phyloP scores from a whole-genome alignment of 164 flowering plant species.

The Vitis rotundifolia region DNA sequence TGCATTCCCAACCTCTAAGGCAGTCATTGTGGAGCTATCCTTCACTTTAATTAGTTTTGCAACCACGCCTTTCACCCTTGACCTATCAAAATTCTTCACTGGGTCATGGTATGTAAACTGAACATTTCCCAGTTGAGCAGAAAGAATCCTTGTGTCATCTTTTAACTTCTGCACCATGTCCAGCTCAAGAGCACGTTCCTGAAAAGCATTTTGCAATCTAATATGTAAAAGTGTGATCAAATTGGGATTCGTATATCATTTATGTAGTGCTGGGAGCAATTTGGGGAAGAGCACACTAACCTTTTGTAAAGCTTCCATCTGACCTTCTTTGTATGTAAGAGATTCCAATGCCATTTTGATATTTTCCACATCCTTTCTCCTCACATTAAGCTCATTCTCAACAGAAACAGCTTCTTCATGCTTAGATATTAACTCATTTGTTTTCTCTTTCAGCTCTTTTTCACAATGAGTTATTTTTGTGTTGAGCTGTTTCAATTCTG shows the following conservation, averaged over 20 bases:
- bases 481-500: slow-evolving; percentile 79
- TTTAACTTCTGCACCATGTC: slow-evolving; percentile 69
- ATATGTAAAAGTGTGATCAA: too few species aligned
- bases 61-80: slow-evolving; percentile 96
- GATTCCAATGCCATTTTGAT: slow-evolving; percentile 55
- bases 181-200: slow-evolving; percentile 76
- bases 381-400: slow-evolving; percentile 65
- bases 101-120: slow-evolving; percentile 84
- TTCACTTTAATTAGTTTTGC: slow-evolving; percentile 91
- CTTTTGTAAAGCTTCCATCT: slow-evolving; percentile 84
- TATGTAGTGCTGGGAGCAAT: not conserved
- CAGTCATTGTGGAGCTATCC: slow-evolving; percentile 79
- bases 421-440: slow-evolving; percentile 59
- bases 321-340: slow-evolving; percentile 70
- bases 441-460: slow-evolving; percentile 84
- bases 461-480: slow-evolving; percentile 77
- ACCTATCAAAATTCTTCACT: slow-evolving; percentile 71
- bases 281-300: slow-evolving; percentile 27
- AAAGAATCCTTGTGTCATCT: slow-evolving; percentile 66
- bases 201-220: slow-evolving; percentile 4
- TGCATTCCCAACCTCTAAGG: slow-evolving; percentile 67
- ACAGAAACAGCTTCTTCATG: slow-evolving; percentile 75
- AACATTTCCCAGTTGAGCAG: slow-evolving; percentile 69
- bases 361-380: slow-evolving; percentile 65
- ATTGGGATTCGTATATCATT: not conserved